phyloP scores from a whole-genome alignment of 768 basidiomycete genomes.

The Chlorophyllum brunneum region DNA sequence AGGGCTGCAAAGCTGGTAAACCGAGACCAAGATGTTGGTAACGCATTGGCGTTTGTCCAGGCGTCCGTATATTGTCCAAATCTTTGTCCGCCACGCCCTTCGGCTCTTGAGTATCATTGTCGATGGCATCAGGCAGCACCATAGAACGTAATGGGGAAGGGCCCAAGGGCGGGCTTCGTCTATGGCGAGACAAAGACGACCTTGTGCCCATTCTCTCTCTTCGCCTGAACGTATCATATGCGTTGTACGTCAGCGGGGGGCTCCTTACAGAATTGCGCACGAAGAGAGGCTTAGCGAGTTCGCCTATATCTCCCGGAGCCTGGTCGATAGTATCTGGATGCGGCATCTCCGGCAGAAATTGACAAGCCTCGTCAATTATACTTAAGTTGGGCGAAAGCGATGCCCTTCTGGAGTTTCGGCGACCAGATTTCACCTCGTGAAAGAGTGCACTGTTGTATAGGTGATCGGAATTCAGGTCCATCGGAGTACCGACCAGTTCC shows the following conservation, averaged over 20 bases:
- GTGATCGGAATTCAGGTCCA: background rate
- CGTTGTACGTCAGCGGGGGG: conserved; percentile 2
- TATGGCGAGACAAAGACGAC: conserved; percentile 22
- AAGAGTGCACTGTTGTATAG: background rate
- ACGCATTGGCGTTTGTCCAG: background rate
- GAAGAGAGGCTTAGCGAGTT: background rate
- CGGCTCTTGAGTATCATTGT: conserved; percentile 17
- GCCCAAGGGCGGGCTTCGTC: conserved; percentile 35
- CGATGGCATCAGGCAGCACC: conserved; percentile 41
- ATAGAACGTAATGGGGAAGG: conserved; percentile 46
- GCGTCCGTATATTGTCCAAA: background rate
- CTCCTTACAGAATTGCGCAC: background rate
- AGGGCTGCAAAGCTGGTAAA: background rate
- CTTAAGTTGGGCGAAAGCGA: conserved; percentile 8
- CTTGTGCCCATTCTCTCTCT: background rate
- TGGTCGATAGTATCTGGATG: no score
- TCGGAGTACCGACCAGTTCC: background rate
- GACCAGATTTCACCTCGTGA: background rate
- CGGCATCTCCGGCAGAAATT: background rate
- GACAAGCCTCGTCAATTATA: conserved; percentile 4
- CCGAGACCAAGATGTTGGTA: background rate
- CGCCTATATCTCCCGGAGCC: background rate
- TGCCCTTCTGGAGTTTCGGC: background rate
- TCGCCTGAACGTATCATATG: background rate
- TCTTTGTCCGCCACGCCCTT: conserved; percentile 16